A percentile compares a stretch with the other conserved stretches of the same genome.
Conservation (phyloP, 176 grass and related monocot genomes). For the Cymbopogon citratus region DNA sequence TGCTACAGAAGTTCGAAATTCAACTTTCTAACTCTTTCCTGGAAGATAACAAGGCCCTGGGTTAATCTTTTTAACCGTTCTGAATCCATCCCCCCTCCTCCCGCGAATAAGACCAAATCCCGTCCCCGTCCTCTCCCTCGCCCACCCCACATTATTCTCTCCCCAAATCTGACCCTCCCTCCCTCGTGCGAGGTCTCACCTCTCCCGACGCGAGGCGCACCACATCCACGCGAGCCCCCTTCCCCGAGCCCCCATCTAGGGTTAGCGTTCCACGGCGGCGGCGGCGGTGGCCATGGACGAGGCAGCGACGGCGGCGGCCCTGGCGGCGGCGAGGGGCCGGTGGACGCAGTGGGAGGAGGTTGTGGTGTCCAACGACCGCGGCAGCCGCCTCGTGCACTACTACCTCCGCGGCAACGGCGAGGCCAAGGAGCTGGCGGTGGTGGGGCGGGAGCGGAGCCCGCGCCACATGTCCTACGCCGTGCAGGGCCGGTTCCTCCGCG, state of each 20-base stretch:
- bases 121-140: neutral
- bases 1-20: no score
- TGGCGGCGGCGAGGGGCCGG: slow-evolving; percentile 23
- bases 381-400: slow-evolving; percentile 89
- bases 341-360: slow-evolving; percentile 93
- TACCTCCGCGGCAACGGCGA: slow-evolving; percentile 52
- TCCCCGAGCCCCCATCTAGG: slow-evolving; percentile 30
- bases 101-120: neutral
- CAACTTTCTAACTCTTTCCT: no score
- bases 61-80: no score
- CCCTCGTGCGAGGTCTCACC: slow-evolving; percentile 18
- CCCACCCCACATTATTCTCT: slow-evolving; percentile 4
- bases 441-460: slow-evolving; percentile 81
- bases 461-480: slow-evolving; percentile 91
- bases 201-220: neutral
- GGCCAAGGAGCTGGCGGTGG: slow-evolving; percentile 68
- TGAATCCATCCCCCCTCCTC: neutral
- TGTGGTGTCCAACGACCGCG: slow-evolving; percentile 82
- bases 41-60: no score
- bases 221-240: slow-evolving; percentile 1
- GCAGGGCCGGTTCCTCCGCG: slow-evolving; percentile 47
- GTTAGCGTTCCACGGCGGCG: slow-evolving; percentile 48
- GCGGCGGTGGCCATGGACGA: slow-evolving; percentile 41
- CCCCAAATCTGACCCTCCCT: slow-evolving; percentile 33
- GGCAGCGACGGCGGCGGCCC: neutral